phyloP scores from a whole-genome alignment of 805 yeast species.

The Vanderwaltozyma yarrowii region DNA sequence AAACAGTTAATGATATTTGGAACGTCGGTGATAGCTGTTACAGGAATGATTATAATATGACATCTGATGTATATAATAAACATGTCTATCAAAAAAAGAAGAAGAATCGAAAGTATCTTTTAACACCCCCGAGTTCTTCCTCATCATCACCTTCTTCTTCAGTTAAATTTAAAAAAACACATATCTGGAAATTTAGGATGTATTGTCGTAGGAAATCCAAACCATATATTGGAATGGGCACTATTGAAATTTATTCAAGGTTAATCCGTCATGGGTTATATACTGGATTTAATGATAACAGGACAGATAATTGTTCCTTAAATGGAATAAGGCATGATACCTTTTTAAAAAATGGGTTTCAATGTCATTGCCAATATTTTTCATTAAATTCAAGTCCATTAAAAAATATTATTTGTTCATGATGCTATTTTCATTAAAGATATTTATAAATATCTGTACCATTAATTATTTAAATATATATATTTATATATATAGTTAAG shows the following conservation, averaged over 20 bases:
- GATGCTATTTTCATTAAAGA: no score
- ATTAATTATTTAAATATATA: no score
- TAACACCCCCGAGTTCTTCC: not conserved
- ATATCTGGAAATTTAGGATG: constrained; percentile 3
- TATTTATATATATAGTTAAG: no score
- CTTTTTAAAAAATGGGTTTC: constrained; percentile 7
- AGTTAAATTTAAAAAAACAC: constrained; percentile 4
- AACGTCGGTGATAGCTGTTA: no score
- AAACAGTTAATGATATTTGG: no score
- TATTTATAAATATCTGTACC: not conserved
- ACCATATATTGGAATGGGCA: not conserved
- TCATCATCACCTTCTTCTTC: not conserved
- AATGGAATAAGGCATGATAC: constrained; percentile 12
- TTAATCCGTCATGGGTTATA: constrained; percentile 14
- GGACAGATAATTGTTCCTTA: constrained; percentile 14
- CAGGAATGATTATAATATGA: no score
- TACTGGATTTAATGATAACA: constrained; percentile 12
- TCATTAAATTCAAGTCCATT: constrained; percentile 16
- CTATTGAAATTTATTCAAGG: constrained; percentile 4
- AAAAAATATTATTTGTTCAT: not conserved
- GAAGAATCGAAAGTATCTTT: not conserved
- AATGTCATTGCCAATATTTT: constrained; percentile 11
- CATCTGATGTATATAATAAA: no score
- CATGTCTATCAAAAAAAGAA: not conserved
- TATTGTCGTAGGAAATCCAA: constrained; percentile 5